Base-by-base conservation (phyloP, 805 yeast genomes). In the Candida ulmi region DNA sequence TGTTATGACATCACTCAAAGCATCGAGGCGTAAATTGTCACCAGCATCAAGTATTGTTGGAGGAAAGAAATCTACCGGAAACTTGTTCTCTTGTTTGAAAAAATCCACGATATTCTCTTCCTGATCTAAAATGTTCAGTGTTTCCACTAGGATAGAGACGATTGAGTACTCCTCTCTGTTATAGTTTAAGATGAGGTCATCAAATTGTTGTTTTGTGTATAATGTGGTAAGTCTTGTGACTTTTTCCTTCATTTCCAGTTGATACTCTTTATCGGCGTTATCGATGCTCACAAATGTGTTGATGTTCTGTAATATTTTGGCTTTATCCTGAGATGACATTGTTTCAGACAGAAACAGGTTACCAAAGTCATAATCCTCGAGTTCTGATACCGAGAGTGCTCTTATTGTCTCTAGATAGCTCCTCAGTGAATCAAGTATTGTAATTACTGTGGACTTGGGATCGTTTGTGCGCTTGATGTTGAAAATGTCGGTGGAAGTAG, bases 41-140 rank as follows among this genome's bases (percentile, higher is more conserved):
- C 44, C 52, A 7, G 43, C 37, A 35, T 57, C 60, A 17, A 57
- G 51, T 26, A 55, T 44, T 1, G 57, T 49, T 2, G 34, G 32
- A 1, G 63, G 64, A 39, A 58, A 52, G 37, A 55, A 54, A 28
- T 61, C 66, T 4, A 39, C 30, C 18, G 61, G 55, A 33, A 61
- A 57, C 27, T 51, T 62, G 43, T 60, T 60, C 35, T 62, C 61
- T 16, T 68, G 65, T 36, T 58, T 59, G 45, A 68, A 68, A 39
- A 64, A 67, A 37, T 68, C 71, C 13, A 66, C 59, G 2, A 65
- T 57, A 17, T 58, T 46, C 26, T 60, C 60, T 40, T 62, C 63
- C 43, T 69, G 67, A 39, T 62, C 61, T 29, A 63, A 35, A 27
- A 51, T 35, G 16, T 52, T 53, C 30, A 55, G 38, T 1, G 54